Percentiles rank a stretch among this genome's conserved stretches.
Conservation (phyloP, 768 basidiomycete species). For the Pisolithus marmoratus region DNA sequence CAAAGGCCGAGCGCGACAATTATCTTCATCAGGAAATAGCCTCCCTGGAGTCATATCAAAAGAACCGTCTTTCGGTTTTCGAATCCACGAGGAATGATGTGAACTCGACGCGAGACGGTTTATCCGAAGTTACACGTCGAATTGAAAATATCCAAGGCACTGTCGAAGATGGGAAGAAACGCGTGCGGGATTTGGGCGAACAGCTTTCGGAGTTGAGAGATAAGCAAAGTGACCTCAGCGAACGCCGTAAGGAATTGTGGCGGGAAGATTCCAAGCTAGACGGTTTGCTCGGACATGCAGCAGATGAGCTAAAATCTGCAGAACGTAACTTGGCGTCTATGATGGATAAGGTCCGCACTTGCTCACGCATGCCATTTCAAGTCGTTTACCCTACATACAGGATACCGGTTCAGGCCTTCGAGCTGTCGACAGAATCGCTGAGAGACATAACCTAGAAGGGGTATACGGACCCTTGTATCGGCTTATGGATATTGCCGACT, state of each 20-base stretch:
- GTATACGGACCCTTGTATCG: slow-evolving; percentile 94
- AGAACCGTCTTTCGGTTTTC: slow-evolving; percentile 51
- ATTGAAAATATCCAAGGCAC: slow-evolving; percentile 51
- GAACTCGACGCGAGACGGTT: slow-evolving; percentile 38
- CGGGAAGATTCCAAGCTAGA: slow-evolving; percentile 88
- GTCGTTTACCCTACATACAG: slow-evolving; percentile 33
- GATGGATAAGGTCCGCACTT: slow-evolving; percentile 82
- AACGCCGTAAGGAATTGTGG: slow-evolving; percentile 91
- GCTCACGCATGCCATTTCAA: background rate
- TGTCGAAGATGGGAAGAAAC: slow-evolving; percentile 59
- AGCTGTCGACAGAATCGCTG: slow-evolving; percentile 80
- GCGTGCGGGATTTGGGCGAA: slow-evolving; percentile 53
- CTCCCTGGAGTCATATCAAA: slow-evolving; percentile 57
- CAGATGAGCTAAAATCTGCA: slow-evolving; percentile 73
- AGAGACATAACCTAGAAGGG: slow-evolving; percentile 67
- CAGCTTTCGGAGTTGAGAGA: slow-evolving; percentile 59
- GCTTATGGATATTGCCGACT: slow-evolving; percentile 84
- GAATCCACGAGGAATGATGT: slow-evolving; percentile 49
- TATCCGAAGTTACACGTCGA: slow-evolving; percentile 54
- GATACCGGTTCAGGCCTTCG: slow-evolving; percentile 87
- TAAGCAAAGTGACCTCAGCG: slow-evolving; percentile 60
- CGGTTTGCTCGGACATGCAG: slow-evolving; percentile 67
- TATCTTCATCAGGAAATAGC: slow-evolving; percentile 78
- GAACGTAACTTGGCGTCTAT: slow-evolving; percentile 78
- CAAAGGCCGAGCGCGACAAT: slow-evolving; percentile 75